Evolutionary conservation across 192 early-diverging fungal genomes (phyloP), one percentile per base, ranked within the genome.

Genomic region (Umbelopsis sp.): DNA sequence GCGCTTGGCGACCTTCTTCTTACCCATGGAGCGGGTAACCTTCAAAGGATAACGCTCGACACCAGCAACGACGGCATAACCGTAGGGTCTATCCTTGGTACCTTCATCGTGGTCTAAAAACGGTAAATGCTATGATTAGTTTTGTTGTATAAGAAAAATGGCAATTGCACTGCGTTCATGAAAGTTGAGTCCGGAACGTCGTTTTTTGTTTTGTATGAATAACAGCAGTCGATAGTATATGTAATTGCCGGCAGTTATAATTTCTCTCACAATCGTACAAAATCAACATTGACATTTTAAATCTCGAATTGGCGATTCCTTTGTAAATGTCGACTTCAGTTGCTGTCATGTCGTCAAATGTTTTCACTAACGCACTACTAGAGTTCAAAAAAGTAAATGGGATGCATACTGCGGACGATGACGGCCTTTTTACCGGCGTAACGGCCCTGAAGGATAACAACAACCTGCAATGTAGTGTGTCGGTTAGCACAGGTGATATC

Each of bases 341-440:
- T 61, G 27, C 1, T 35, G 27, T 3, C 55, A 16, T 16, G 27
- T 16, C 30, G 30, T 61, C 55, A 10, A 41, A 35, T 61, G 30
- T 15, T 35, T 25, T 35, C 25, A 18, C 25, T 35, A 18, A 35
- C 18, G 27, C 55, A 7, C 16, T 69, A 7, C n/a, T 37, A 9
- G 41, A 37, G 50, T 23, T 69, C 35, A 49, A 35, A 33, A 27
- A 35, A 25, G 5, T 25, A 22, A 78, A 86, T 74, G 78, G 85
- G 49, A 67, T 69, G 53, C 78, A 27, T 75, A 80, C 78, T 93
- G 86, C 95, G 96, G 81, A 98, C 92, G 77, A 99, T 95, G 79
- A 99, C 97, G 74, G 96, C 97, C 91, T 99, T 99, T 91, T 97
- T 98, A 78, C 98, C 98, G 83, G 98, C 98, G 74, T 94, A 94